phyloP scores from a whole-genome alignment of 768 basidiomycete species.

The Lyophyllum decastes region DNA sequence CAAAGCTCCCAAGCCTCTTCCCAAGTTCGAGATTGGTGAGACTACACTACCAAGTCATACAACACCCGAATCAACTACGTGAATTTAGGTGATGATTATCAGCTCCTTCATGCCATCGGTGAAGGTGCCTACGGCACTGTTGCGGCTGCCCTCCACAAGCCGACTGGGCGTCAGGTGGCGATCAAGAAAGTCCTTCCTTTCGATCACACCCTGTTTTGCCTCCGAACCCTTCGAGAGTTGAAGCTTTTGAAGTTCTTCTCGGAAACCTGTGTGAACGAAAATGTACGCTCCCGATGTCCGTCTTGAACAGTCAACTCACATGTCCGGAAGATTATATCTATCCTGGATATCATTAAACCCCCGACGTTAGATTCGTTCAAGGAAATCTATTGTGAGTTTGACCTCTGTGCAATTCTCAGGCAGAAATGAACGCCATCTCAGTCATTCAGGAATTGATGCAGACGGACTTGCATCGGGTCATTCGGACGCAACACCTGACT shows the following conservation, averaged over 20 bases:
- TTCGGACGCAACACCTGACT: slow-evolving; percentile 85
- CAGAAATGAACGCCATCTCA: slow-evolving; percentile 25
- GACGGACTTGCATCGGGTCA: slow-evolving; percentile 89
- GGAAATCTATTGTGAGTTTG: slow-evolving; percentile 76
- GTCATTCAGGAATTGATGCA: slow-evolving; percentile 90
- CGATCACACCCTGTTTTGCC: slow-evolving; percentile 89
- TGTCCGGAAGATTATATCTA: slow-evolving; percentile 75
- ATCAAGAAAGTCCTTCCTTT: slow-evolving; percentile 97
- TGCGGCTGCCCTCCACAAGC: slow-evolving; percentile 83
- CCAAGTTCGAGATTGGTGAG: slow-evolving; percentile 72
- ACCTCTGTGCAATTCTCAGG: background rate
- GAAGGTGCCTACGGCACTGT: slow-evolving; percentile 93
- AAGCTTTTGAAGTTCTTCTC: slow-evolving; percentile 88
- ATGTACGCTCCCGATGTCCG: slow-evolving; percentile 42
- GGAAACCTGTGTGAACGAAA: slow-evolving; percentile 78
- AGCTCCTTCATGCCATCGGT: slow-evolving; percentile 72
- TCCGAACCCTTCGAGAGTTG: slow-evolving; percentile 88
- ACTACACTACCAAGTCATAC: slow-evolving; percentile 14
- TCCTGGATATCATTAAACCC: slow-evolving; percentile 89
- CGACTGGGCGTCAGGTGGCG: slow-evolving; percentile 81
- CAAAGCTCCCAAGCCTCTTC: slow-evolving; percentile 64
- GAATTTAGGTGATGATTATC: slow-evolving; percentile 65
- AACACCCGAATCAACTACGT: background rate
- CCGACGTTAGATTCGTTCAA: slow-evolving; percentile 73
- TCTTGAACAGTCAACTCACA: slow-evolving; percentile 4